These are phyloP conservation scores for Cyclotella sp. DNA, from an alignment of 108 stramenopile genomes.

Conservation along the genomic window DNA sequence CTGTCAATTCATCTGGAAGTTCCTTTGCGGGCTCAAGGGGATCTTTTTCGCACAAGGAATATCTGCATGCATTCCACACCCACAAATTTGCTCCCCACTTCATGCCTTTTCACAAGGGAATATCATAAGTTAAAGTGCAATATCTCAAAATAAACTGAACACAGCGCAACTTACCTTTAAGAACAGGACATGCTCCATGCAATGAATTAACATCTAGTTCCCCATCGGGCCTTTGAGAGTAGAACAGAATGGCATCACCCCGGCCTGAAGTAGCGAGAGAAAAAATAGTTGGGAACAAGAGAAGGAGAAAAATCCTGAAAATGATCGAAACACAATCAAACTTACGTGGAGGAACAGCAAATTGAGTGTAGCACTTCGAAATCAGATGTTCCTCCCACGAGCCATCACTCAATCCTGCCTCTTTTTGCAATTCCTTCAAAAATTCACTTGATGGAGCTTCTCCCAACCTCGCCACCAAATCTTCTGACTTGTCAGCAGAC, in stretches of 20 bases:
- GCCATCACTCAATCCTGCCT: conserved; percentile 39
- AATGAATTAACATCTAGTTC: conserved; percentile 38
- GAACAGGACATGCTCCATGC: conserved; percentile 79
- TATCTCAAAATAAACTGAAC: neutral
- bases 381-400: conserved; percentile 54
- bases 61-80: conserved; percentile 76
- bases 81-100: conserved; percentile 84
- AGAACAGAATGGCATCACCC: conserved; percentile 62
- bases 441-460: conserved; percentile 39
- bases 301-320: neutral
- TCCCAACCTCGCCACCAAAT: conserved; percentile 53
- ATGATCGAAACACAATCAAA: neutral
- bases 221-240: conserved; percentile 59
- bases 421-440: conserved; percentile 33
- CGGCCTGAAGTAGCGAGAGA: conserved; percentile 1
- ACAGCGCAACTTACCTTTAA: conserved; percentile 31
- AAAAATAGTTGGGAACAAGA: neutral
- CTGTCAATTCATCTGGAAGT: conserved; percentile 42
- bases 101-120: conserved; percentile 33
- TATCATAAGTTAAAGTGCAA: neutral
- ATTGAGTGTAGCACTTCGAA: conserved; percentile 38
- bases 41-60: conserved; percentile 39
- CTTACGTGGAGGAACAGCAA: conserved; percentile 48
- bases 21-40: conserved; percentile 43
- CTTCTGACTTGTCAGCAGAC: conserved; percentile 53